Evolutionary conservation across 2,329 filamentous ascomycete species (phyloP).

Genomic region (Elsinoe arachidis): DNA sequence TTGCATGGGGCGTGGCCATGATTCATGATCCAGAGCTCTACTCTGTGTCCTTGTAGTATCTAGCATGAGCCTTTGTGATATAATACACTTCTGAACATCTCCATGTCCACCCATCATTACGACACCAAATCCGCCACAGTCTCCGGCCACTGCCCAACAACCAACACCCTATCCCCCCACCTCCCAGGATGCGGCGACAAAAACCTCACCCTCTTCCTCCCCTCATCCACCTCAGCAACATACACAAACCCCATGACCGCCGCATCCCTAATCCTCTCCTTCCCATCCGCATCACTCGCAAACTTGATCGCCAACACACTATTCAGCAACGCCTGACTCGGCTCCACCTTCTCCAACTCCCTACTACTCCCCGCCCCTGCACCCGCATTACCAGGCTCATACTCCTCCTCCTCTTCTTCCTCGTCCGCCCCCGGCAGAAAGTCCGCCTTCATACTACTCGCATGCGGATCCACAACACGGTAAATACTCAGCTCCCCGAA

Average conservation of each 20-base stretch:
- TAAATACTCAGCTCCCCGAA: conserved; percentile 67
- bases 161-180: conserved; percentile 67
- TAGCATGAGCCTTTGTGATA: conserved; percentile 8
- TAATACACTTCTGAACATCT: conserved; percentile 3
- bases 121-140: conserved; percentile 69
- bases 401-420: conserved; percentile 37
- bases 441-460: conserved; percentile 19
- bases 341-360: conserved; percentile 45
- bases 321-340: conserved; percentile 63
- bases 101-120: conserved; percentile 20
- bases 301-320: conserved; percentile 77
- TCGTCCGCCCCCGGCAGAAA: conserved; percentile 33
- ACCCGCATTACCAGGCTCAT: conserved; percentile 2
- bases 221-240: conserved; percentile 82
- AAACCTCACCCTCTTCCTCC: conserved; percentile 69
- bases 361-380: conserved; percentile 12
- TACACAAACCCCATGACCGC: conserved; percentile 90
- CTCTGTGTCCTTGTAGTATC: conserved; percentile 2
- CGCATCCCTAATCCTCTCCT: conserved; percentile 66
- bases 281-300: conserved; percentile 55
- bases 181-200: conserved; percentile 76
- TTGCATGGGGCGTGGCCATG: neutral
- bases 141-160: conserved; percentile 83
- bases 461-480: conserved; percentile 20
- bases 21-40: neutral